Evolutionary conservation across 805 yeast species (phyloP).

Genomic region (Barnettozyma pratensis): DNA sequence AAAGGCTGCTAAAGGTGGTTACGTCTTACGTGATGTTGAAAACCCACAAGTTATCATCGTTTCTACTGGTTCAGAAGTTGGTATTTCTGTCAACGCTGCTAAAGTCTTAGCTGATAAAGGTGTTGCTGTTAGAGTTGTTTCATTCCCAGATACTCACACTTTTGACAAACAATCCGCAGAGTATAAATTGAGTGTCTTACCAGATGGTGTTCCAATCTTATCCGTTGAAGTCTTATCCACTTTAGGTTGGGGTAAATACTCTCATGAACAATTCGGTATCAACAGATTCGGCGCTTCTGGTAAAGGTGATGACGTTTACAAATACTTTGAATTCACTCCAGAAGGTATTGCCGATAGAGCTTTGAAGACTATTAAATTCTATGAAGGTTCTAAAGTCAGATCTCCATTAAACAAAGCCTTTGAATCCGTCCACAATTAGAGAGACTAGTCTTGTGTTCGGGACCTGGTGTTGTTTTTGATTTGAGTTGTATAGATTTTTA

Average conservation of each 20-base stretch:
- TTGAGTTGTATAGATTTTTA: too few relatives aligned
- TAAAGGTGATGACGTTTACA: constrained; percentile 76
- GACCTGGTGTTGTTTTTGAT: too few relatives aligned
- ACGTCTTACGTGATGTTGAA: constrained; percentile 59
- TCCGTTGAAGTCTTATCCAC: constrained; percentile 93
- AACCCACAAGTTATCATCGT: constrained; percentile 70
- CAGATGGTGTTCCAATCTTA: constrained; percentile 89
- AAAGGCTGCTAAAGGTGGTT: constrained; percentile 94
- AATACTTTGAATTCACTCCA: constrained; percentile 83
- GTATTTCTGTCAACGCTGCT: constrained; percentile 76
- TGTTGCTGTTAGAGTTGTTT: constrained; percentile 75
- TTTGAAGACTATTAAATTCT: constrained; percentile 69
- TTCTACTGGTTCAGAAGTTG: constrained; percentile 92
- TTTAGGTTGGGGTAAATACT: constrained; percentile 88
- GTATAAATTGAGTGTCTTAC: constrained; percentile 82
- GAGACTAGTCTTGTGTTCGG: too few relatives aligned
- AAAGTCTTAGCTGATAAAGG: constrained; percentile 63
- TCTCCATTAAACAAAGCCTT: constrained; percentile 84
- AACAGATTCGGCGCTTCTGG: constrained; percentile 97
- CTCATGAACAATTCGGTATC: constrained; percentile 95
- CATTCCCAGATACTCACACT: constrained; percentile 88
- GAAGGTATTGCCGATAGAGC: constrained; percentile 91
- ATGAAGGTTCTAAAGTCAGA: constrained; percentile 64
- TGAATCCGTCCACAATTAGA: constrained; percentile 29
- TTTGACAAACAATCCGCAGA: constrained; percentile 79